phyloP scores from a whole-genome alignment of 352 stramenopile genomes.

The Blastocystis sp. region DNA sequence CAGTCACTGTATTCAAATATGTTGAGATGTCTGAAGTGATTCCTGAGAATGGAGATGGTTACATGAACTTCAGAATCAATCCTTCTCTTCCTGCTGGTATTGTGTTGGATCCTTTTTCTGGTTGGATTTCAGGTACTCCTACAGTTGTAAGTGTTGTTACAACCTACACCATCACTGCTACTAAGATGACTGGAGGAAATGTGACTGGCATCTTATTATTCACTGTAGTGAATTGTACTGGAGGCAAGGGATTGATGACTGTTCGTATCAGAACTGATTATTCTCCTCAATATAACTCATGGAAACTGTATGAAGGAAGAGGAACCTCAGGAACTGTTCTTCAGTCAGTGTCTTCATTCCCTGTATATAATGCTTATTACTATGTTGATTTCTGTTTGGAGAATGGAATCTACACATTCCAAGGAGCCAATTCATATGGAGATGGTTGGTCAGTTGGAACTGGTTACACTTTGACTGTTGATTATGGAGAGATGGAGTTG shows the following conservation, averaged over 20 bases:
- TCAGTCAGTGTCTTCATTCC: not conserved
- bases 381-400: conserved; percentile 14
- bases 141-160: not conserved
- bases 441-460: not conserved
- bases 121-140: not conserved
- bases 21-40: not conserved
- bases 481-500: conserved; percentile 28
- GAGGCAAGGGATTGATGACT: conserved; percentile 17
- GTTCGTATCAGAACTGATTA: not conserved
- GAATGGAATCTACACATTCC: conserved; percentile 5
- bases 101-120: not conserved
- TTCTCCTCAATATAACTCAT: not conserved
- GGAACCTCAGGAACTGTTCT: not conserved
- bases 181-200: not conserved
- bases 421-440: not conserved
- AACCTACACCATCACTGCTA: not conserved
- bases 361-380: not conserved
- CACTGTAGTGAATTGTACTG: not conserved
- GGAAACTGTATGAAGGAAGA: not conserved
- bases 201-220: not conserved
- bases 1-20: not conserved
- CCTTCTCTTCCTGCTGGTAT: not conserved
- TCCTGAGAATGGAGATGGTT: not conserved
- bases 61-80: not conserved
- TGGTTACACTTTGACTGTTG: conserved; percentile 4